Evolutionary conservation across 805 yeast species (phyloP), one percentile per base, ranked within the genome.

Genomic region (Sungouiozyma intestinalis): DNA sequence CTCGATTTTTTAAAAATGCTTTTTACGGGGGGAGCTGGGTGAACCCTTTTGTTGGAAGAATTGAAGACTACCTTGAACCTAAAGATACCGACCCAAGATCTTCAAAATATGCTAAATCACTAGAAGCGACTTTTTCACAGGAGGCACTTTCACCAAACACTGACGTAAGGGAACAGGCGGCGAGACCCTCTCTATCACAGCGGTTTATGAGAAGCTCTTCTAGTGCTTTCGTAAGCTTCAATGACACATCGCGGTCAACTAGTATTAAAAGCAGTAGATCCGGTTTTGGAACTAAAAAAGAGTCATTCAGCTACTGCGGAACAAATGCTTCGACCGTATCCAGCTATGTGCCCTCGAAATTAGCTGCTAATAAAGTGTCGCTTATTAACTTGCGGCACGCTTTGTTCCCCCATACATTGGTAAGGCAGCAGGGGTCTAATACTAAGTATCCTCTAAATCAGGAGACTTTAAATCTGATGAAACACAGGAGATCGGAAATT

Each of bases 21-120:
- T 82, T 77, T 57, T 77, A 78, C 49, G 90, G 86, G 15, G 90
- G 88, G n/a, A 77, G 79, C 46, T 82, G 87, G 81, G 71, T 74
- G 37, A 81, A 81, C 51, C 85, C 84, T 16, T 79, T 80, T 48
- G 73, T 32, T 13, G 40, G 20, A 24, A 24, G 11, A 24, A 24
- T 11, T 6, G 11, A 24, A 6, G 6, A 24, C 11, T 24, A 24
- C 29, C 29, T 24, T 24, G 29, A 24, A 7, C 11, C 9, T 11
- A 24, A 24, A 24, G 29, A 24, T 11, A 24, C 6, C 11, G 29
- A 24, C 11, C 29, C 11, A 24, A 24, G 11, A 24, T 7, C 29
- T 11, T 24, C 11, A 24, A 24, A 24, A 11, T 24, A 6, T 24
- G 11, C 11, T 24, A 24, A 11, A 7, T 24, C 11, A 11, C 11